These are phyloP conservation scores for Melaleuca quinquenervia DNA, from an alignment of 345 rosid genomes.

Conservation along the genomic window DNA sequence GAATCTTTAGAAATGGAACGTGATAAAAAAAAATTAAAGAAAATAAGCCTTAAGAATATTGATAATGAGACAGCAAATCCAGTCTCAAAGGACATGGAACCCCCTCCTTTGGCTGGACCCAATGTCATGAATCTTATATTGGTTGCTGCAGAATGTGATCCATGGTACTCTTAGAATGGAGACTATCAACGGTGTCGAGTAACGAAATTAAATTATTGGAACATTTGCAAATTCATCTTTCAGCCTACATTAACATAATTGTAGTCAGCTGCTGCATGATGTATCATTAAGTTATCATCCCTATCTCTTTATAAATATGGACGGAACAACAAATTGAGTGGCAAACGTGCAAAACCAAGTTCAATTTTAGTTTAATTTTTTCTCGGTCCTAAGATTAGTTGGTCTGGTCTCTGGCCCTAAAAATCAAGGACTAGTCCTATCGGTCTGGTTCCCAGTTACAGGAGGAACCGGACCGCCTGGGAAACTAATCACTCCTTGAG, in stretches of 20 bases:
- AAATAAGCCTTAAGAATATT: slow-evolving; percentile 12
- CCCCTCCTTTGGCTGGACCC: slow-evolving; percentile 75
- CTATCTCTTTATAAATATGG: too few species aligned
- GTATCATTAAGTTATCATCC: too few species aligned
- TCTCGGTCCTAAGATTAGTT: too few species aligned
- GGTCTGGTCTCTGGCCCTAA: too few species aligned
- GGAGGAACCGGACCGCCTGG: too few species aligned
- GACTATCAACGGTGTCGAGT: neutral
- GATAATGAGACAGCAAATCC: slow-evolving; percentile 18
- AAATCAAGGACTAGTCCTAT: too few species aligned
- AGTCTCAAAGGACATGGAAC: slow-evolving; percentile 22
- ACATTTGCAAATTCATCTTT: neutral
- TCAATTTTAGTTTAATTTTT: too few species aligned
- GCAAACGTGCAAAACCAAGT: too few species aligned
- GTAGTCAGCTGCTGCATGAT: neutral
- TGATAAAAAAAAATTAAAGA: slow-evolving; percentile 5
- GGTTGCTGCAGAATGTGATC: slow-evolving; percentile 95
- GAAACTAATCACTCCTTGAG: too few species aligned
- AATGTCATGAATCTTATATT: slow-evolving; percentile 85
- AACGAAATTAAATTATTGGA: neutral
- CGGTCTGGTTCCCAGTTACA: too few species aligned
- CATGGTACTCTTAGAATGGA: slow-evolving; percentile 38
- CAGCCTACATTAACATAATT: neutral
- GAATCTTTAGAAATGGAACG: neutral
- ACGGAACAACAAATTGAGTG: too few species aligned